Conservation (phyloP, 129 eudicot genomes). For the Chrysanthemum seticuspe region DNA sequence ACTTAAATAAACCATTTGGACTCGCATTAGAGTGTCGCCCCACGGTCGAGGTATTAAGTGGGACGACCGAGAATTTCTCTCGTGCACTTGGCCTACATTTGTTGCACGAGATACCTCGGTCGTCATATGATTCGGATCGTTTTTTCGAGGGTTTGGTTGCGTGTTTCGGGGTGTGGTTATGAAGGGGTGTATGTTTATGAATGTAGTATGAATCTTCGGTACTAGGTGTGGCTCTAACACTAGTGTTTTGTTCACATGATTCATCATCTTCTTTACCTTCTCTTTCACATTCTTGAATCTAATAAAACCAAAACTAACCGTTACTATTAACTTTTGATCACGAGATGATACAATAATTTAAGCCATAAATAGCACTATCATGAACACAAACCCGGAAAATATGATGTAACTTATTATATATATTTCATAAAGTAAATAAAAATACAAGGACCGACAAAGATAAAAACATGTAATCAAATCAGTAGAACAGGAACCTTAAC, state of each 20-base stretch:
- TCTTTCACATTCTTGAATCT: slow-evolving; percentile 70
- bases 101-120: slow-evolving; percentile 66
- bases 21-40: slow-evolving; percentile 51
- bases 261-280: slow-evolving; percentile 77
- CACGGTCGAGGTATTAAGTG: slow-evolving; percentile 41
- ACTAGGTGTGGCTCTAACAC: slow-evolving; percentile 30
- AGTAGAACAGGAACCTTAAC: no score
- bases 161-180: slow-evolving; percentile 29
- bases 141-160: slow-evolving; percentile 30
- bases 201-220: slow-evolving; percentile 29
- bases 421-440: no score
- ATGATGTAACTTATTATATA: no score
- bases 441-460: no score
- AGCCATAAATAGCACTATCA: neutral
- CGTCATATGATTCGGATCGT: slow-evolving; percentile 37
- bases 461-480: no score
- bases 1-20: slow-evolving; percentile 72
- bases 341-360: neutral
- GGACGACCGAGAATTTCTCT: slow-evolving; percentile 78
- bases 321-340: neutral
- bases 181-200: slow-evolving; percentile 67
- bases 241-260: slow-evolving; percentile 45
- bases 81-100: slow-evolving; percentile 81
- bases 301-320: slow-evolving; percentile 18
- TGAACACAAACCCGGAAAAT: neutral